These are phyloP conservation scores for Amauroascus verrucosus DNA, from an alignment of 2,329 filamentous ascomycete genomes.

Conservation along the genomic window DNA sequence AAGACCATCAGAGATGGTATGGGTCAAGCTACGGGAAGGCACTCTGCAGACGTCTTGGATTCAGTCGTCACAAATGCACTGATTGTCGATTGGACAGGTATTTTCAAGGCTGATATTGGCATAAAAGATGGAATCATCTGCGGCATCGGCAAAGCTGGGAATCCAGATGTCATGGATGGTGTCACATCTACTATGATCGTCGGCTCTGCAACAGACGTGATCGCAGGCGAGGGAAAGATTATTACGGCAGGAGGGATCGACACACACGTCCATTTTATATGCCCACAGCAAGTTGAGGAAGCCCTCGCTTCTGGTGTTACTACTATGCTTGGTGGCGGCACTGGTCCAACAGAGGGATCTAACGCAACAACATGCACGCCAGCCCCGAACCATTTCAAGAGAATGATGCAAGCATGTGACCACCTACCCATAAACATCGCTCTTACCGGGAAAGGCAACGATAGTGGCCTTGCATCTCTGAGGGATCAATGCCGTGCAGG, in stretches of 20 bases:
- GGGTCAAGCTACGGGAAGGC: constrained; percentile 75
- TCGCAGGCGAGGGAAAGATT: constrained; percentile 83
- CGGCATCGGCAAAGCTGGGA: constrained; percentile 87
- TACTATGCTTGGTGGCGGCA: constrained; percentile 81
- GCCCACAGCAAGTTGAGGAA: constrained; percentile 81
- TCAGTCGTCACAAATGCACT: constrained; percentile 82
- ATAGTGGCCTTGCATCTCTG: constrained; percentile 59
- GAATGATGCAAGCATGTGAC: constrained; percentile 86
- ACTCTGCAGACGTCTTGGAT: constrained; percentile 64
- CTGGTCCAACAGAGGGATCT: constrained; percentile 82
- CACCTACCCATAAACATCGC: constrained; percentile 73
- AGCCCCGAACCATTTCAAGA: constrained; percentile 66
- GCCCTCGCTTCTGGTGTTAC: constrained; percentile 78
- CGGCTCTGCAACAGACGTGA: constrained; percentile 80
- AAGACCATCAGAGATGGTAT: constrained; percentile 92
- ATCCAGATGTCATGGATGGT: constrained; percentile 93
- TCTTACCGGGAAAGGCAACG: constrained; percentile 90
- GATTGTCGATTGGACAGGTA: constrained; percentile 81
- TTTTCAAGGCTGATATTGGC: constrained; percentile 94
- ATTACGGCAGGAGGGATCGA: constrained; percentile 85
- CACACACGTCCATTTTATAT: constrained; percentile 88
- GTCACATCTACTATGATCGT: constrained; percentile 69
- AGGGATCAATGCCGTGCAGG: constrained; percentile 73
- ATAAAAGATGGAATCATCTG: constrained; percentile 79
- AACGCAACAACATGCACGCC: constrained; percentile 92